Evolutionary conservation across 225 moss, liverwort and hornwort genomes (phyloP).

Genomic region (Marchantia paleacea): DNA sequence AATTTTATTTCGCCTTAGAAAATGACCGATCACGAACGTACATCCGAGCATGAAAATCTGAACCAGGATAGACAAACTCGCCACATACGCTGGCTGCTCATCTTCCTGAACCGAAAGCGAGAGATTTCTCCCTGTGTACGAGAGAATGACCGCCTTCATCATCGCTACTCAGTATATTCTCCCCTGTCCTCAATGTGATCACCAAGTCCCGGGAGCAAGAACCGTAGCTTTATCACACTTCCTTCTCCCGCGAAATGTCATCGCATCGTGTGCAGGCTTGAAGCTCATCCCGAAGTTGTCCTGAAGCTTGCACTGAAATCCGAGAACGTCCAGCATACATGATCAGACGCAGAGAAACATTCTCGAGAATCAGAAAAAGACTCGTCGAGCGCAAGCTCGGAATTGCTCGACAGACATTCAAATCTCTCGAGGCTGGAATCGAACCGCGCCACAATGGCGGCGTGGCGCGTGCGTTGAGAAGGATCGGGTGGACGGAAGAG

Average conservation of each 20-base stretch:
- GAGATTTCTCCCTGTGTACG: not conserved
- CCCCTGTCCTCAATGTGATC: not conserved
- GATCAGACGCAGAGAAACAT: not conserved
- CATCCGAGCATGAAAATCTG: conserved; percentile 70
- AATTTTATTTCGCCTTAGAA: conserved; percentile 69
- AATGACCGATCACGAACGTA: conserved; percentile 72
- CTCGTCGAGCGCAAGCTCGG: not conserved
- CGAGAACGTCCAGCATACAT: not conserved
- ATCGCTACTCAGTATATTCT: not conserved
- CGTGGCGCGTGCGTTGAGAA: not conserved
- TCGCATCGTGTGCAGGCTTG: not conserved
- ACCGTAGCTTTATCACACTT: not conserved
- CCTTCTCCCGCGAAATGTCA: not conserved
- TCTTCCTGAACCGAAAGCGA: conserved; percentile 12
- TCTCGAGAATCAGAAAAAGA: not conserved
- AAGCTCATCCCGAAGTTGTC: not conserved
- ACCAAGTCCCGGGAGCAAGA: not conserved
- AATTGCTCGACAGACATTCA: not conserved
- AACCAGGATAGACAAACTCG: conserved; percentile 77
- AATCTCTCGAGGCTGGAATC: not conserved
- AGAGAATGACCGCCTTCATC: conserved; percentile 5
- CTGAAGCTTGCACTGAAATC: not conserved
- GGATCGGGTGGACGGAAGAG: not conserved
- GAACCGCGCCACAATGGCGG: no score
- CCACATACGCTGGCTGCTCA: conserved; percentile 44